Evolutionary conservation across 306 rosid species (phyloP).

Genomic region (Vigna radiata): DNA sequence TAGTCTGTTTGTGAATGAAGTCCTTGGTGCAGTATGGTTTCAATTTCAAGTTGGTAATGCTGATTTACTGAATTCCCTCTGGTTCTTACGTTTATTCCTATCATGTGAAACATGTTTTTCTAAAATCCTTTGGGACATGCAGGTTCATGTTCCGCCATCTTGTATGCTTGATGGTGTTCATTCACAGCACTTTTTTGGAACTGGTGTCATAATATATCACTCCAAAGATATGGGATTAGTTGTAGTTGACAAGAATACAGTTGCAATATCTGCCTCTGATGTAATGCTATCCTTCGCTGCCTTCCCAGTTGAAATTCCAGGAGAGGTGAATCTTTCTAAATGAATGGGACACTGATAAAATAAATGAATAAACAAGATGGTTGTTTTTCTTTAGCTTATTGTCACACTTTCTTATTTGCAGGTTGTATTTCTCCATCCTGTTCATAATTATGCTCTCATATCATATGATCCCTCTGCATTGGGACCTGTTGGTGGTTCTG

Average conservation of each 20-base stretch:
- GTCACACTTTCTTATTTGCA: conserved; percentile 48
- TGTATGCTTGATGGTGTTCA: conserved; percentile 99
- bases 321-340: conserved; percentile 72
- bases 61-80: conserved; percentile 21
- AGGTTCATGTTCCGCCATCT: conserved; percentile 95
- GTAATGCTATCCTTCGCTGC: conserved; percentile 95
- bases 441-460: conserved; percentile 90
- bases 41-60: neutral
- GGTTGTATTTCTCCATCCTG: conserved; percentile 98
- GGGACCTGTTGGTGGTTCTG: conserved; percentile 84
- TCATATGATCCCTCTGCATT: conserved; percentile 94
- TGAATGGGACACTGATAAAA: conserved; percentile 19
- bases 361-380: conserved; percentile 31
- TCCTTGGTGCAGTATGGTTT: too few species aligned
- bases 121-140: conserved; percentile 49
- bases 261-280: conserved; percentile 87
- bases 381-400: neutral
- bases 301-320: conserved; percentile 93
- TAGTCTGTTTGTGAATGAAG: too few species aligned
- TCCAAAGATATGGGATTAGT: conserved; percentile 81
- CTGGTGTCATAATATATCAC: conserved; percentile 91
- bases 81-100: conserved; percentile 27
- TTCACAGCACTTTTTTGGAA: conserved; percentile 90
- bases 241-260: conserved; percentile 92
- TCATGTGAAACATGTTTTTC: conserved; percentile 20